Base-by-base conservation (phyloP, 2,329 filamentous ascomycete species). In the Aspergillus chevalieri region DNA sequence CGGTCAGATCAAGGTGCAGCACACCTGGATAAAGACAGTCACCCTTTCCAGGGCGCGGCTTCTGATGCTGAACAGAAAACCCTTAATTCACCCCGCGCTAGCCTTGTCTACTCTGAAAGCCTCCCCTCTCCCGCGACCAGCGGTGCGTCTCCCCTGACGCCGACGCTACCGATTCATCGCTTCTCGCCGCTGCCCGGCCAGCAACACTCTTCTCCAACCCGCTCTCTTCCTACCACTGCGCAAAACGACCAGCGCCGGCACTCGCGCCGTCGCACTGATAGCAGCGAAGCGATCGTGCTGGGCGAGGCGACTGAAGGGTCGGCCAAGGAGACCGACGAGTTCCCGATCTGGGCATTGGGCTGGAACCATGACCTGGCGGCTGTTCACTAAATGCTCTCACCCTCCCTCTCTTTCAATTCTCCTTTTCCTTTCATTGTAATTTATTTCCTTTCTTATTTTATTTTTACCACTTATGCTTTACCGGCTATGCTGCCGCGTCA, bases 301-400 rank as follows among this genome's bases (percentile, higher is more conserved):
- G 70, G 70, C 46, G 63, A 70, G 19, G 67, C 70, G 1, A 71
- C 74, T 3, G 74, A 76, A 26, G 38, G 22, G 15, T 30, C 26
- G 10, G 76, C 78, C 53, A 74, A 71, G 41, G 80, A 82, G 74
- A 80, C 83, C 46, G 59, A 78, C 9, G 75, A 75, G 4, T 71
- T 76, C 47, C 69, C 70, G 4, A 59, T 72, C 22, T 74, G 71
- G 71, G 60, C 68, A 43, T 54, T 67, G 49, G 60, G 68, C 41
- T 64, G 69, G 67, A 60, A 67, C 65, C 52, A 76, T 73, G 70
- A 53, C 56, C 28, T 72, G 47, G 63, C 66, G 36, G 55, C 69
- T 42, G 68, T 68, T 44, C 67, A 70, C 54, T 72, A 56, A 64
- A 45, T 34, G 36, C 41, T 43, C 30, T 34, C 4, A 30, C 8